Conservation (phyloP, 2,329 filamentous ascomycete species). For the Aspergillus neotritici region DNA sequence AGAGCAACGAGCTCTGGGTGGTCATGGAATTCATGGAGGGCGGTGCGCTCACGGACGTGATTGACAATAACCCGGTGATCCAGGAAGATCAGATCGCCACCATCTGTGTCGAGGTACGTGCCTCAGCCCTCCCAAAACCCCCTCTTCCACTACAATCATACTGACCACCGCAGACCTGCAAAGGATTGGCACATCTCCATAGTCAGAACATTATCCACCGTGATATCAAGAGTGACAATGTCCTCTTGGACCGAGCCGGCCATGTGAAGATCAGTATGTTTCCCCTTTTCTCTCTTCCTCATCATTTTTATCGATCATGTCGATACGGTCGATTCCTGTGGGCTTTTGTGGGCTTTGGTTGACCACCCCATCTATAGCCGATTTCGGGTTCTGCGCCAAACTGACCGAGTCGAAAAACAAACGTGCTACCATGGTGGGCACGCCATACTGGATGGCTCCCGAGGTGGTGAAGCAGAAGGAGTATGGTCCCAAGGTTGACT, state of each 20-base stretch:
- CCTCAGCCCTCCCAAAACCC: not conserved
- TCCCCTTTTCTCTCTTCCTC: not conserved
- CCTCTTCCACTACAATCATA: not conserved
- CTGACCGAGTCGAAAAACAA: conserved; percentile 95
- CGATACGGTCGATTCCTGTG: too few relatives aligned
- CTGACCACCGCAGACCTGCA: conserved; percentile 68
- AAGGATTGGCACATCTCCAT: conserved; percentile 88
- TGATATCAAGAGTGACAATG: conserved; percentile 99
- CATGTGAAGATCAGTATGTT: conserved; percentile 94
- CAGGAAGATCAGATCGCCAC: conserved; percentile 96
- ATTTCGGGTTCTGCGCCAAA: conserved; percentile 99
- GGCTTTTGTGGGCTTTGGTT: not conserved
- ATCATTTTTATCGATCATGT: not conserved
- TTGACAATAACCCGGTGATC: conserved; percentile 93
- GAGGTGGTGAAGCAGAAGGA: conserved; percentile 99
- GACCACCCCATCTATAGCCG: conserved; percentile 56
- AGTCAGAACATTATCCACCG: conserved; percentile 96
- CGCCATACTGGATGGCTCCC: conserved; percentile 99
- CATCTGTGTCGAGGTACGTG: conserved; percentile 84
- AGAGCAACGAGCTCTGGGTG: conserved; percentile 94
- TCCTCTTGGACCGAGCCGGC: conserved; percentile 85
- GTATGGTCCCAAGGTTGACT: conserved; percentile 96
- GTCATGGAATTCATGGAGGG: conserved; percentile 99
- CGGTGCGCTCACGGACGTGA: conserved; percentile 93
- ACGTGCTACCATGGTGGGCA: conserved; percentile 98